A percentile compares a stretch with the other conserved stretches of the same genome.
phyloP scores from a whole-genome alignment of 2,329 filamentous ascomycete genomes.

The Calonectria naviculata region DNA sequence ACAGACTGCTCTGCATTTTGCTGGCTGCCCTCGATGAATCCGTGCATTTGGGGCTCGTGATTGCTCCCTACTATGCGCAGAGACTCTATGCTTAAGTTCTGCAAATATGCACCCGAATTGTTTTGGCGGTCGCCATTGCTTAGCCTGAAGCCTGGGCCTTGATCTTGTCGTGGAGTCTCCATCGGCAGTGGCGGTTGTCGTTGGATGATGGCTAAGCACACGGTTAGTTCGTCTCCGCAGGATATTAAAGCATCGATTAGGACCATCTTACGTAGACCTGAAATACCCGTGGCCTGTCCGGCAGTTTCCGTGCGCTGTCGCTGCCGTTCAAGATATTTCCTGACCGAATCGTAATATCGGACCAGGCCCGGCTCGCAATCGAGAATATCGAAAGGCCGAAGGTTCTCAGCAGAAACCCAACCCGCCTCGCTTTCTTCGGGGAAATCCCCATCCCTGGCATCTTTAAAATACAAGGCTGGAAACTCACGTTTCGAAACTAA shows the following conservation, averaged over 20 bases:
- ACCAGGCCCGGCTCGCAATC: background rate
- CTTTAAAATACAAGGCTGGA: conserved; percentile 22
- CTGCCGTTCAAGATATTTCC: background rate
- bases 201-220: background rate
- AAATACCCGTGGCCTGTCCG: too few relatives aligned
- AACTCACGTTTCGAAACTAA: background rate
- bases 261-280: background rate
- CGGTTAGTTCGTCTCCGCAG: background rate
- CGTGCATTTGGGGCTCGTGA: too few relatives aligned
- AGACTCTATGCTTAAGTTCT: too few relatives aligned
- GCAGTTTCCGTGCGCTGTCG: background rate
- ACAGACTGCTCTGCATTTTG: too few relatives aligned
- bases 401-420: conserved; percentile 9
- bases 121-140: too few relatives aligned
- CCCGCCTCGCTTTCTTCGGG: background rate
- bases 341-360: background rate
- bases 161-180: too few relatives aligned
- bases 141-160: too few relatives aligned
- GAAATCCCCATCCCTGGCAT: background rate
- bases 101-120: too few relatives aligned
- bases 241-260: too few relatives aligned
- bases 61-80: too few relatives aligned
- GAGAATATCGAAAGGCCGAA: background rate
- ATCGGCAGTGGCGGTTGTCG: too few relatives aligned
- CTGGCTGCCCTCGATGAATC: too few relatives aligned